These are phyloP conservation scores for Biancaea sappan DNA, from an alignment of 306 rosid species.

Conservation along the genomic window DNA sequence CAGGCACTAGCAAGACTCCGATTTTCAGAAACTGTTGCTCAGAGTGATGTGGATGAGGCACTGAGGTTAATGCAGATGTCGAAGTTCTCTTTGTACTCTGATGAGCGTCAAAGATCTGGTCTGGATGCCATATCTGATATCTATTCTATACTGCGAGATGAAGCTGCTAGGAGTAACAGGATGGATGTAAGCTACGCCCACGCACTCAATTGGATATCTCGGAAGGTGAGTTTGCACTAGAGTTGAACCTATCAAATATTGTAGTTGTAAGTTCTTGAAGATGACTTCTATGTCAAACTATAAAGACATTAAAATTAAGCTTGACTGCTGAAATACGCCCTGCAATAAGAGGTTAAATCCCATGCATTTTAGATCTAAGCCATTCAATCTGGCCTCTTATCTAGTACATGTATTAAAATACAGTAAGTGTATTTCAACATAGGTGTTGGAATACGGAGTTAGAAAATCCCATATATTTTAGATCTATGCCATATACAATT, in stretches of 20 bases:
- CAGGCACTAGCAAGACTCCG: conserved; percentile 97
- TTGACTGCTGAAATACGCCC: background rate
- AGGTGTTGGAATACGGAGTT: too few species aligned
- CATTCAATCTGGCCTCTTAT: too few species aligned
- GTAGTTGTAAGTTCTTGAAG: background rate
- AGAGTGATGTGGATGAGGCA: conserved; percentile 97
- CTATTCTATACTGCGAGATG: conserved; percentile 91
- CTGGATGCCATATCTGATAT: conserved; percentile 95
- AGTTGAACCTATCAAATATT: conserved; percentile 20
- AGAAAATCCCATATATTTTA: too few species aligned
- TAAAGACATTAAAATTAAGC: conserved; percentile 1
- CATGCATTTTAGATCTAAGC: too few species aligned
- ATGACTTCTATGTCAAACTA: background rate
- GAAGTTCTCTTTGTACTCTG: conserved; percentile 91
- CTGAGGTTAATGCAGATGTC: conserved; percentile 99
- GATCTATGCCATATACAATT: too few species aligned
- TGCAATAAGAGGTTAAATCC: too few species aligned
- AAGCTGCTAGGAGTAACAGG: conserved; percentile 72
- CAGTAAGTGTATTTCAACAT: too few species aligned
- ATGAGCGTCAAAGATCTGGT: conserved; percentile 93
- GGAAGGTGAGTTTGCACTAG: conserved; percentile 65
- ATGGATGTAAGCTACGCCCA: conserved; percentile 88
- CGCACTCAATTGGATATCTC: conserved; percentile 94
- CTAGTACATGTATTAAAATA: too few species aligned
- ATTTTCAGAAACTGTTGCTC: conserved; percentile 85